Evolutionary conservation across 192 early-diverging fungal species (phyloP).

Genomic region (Paraglomus brasilianum): DNA sequence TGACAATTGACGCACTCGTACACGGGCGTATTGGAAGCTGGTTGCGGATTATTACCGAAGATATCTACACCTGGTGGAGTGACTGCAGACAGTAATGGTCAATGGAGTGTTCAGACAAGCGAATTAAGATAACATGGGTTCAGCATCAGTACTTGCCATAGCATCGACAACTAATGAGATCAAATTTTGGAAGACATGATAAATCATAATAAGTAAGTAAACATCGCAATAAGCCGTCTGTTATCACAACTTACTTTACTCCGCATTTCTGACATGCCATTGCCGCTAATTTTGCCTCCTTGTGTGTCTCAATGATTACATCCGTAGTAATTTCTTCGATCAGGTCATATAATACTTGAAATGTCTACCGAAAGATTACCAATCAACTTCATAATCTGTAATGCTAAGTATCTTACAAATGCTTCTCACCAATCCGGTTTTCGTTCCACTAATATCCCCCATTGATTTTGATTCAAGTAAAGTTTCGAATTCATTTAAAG

Average conservation of each 20-base stretch:
- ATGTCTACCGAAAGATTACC: constrained; percentile 39
- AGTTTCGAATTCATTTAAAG: too few relatives aligned
- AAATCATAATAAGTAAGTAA: not conserved
- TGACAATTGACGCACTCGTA: constrained; percentile 84
- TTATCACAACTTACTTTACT: constrained; percentile 47
- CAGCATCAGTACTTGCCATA: constrained; percentile 31
- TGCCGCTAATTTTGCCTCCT: constrained; percentile 59
- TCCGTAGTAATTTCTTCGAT: constrained; percentile 73
- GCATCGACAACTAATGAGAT: constrained; percentile 34
- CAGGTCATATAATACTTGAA: constrained; percentile 64
- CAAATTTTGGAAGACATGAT: not conserved
- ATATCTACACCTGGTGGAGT: constrained; percentile 58
- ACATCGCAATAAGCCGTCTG: not conserved
- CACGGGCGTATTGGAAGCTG: constrained; percentile 50
- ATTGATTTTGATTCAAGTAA: too few relatives aligned
- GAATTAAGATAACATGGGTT: not conserved
- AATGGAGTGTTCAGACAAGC: not conserved
- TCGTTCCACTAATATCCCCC: too few relatives aligned
- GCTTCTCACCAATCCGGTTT: too few relatives aligned
- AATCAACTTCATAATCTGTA: not conserved
- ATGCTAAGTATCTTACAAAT: constrained; percentile 1
- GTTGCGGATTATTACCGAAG: constrained; percentile 60
- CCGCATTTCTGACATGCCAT: constrained; percentile 72
- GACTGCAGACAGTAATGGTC: constrained; percentile 30
- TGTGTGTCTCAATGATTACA: constrained; percentile 70